phyloP scores from a whole-genome alignment of 495 filamentous ascomycete genomes.

The Penicillium cosmopolitanum region DNA sequence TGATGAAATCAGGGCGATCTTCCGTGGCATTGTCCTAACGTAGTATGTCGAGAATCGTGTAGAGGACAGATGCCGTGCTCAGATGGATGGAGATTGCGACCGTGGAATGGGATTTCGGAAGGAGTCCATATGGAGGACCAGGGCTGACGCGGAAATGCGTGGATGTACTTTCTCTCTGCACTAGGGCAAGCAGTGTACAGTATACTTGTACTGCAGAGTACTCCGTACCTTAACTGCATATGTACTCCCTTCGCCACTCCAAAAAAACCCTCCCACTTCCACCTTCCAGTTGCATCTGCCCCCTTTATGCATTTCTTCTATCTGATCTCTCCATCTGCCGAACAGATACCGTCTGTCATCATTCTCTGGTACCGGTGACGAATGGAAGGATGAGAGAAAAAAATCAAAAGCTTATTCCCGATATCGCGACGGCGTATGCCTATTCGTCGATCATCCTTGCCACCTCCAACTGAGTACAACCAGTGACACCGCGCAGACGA shows the following conservation, averaged over 20 bases:
- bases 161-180: neutral
- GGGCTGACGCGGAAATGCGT: neutral
- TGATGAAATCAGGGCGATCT: conserved; percentile 10
- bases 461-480: conserved; percentile 21
- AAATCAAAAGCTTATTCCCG: conserved; percentile 15
- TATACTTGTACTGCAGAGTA: too few relatives aligned
- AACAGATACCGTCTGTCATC: too few relatives aligned
- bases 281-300: neutral
- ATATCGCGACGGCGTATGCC: neutral
- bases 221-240: too few relatives aligned
- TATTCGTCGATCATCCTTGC: conserved; percentile 13
- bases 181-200: too few relatives aligned
- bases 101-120: neutral
- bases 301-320: neutral
- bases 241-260: too few relatives aligned
- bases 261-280: neutral
- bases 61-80: neutral
- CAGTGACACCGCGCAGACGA: conserved; percentile 20
- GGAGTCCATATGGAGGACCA: neutral
- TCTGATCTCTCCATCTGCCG: neutral
- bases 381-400: neutral
- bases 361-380: too few relatives aligned
- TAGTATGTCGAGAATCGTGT: conserved; percentile 7
- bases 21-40: conserved; percentile 5
- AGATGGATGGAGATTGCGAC: conserved; percentile 7